Percentiles rank a stretch among this genome's conserved stretches.
Evolutionary conservation across 2,329 filamentous ascomycete genomes (phyloP).

Genomic region (Penicillium brasilianum): DNA sequence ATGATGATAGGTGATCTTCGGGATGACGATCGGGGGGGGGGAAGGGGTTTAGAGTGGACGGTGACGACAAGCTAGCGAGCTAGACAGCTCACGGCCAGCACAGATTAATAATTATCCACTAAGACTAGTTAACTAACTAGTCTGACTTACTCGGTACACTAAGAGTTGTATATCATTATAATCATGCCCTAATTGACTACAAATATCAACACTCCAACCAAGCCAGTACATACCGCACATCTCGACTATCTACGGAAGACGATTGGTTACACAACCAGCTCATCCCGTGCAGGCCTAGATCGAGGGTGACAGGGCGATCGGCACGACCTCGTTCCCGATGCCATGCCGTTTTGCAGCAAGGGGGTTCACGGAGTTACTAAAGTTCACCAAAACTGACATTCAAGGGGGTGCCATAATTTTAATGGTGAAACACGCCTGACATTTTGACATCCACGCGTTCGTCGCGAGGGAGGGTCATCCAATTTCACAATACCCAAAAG

Average conservation of each 20-base stretch:
- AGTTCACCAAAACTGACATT: neutral
- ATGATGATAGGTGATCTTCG: neutral
- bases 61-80: too few species aligned
- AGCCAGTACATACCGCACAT: neutral
- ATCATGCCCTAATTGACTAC: neutral
- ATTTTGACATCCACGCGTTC: constrained; percentile 22
- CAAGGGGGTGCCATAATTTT: neutral
- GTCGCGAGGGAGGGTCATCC: constrained; percentile 1
- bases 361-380: neutral
- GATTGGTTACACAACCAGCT: neutral
- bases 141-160: too few species aligned
- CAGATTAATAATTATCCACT: too few species aligned
- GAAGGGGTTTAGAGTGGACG: neutral
- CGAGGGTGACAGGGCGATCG: constrained; percentile 8
- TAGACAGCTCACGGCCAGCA: too few species aligned
- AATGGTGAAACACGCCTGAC: constrained; percentile 10
- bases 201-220: neutral
- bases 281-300: neutral
- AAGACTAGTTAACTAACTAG: too few species aligned
- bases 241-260: neutral
- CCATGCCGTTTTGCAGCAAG: constrained; percentile 8
- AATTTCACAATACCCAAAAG: neutral
- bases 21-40: neutral
- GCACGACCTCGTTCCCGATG: constrained; percentile 3
- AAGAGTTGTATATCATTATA: neutral